Evolutionary conservation across 441 rosid species (phyloP).

Genomic region (Gossypium armourianum): DNA sequence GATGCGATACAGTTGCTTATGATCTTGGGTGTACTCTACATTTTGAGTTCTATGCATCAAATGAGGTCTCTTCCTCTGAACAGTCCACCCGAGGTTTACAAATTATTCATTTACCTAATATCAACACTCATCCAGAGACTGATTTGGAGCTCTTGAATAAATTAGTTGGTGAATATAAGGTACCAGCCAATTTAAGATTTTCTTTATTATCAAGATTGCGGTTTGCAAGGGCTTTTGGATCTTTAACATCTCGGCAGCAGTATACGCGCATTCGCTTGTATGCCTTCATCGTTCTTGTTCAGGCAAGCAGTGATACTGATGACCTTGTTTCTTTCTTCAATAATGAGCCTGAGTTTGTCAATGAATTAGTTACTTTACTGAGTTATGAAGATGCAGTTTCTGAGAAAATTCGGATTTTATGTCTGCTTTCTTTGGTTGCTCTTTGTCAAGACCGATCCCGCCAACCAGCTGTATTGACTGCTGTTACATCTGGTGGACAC

Average conservation of each 20-base stretch:
- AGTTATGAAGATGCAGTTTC: constrained; percentile 77
- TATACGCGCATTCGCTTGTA: constrained; percentile 81
- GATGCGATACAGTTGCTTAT: constrained; percentile 56
- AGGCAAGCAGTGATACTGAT: constrained; percentile 68
- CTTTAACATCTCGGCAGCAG: constrained; percentile 64
- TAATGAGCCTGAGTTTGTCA: constrained; percentile 87
- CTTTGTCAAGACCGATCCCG: constrained; percentile 89
- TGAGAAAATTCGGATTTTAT: constrained; percentile 66
- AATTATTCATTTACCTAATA: constrained; percentile 60
- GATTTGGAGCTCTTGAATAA: constrained; percentile 73
- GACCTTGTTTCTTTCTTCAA: constrained; percentile 72
- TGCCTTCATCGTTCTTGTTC: constrained; percentile 86
- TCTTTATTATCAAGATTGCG: constrained; percentile 71
- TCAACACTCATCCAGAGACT: constrained; percentile 39
- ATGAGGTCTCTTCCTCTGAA: constrained; percentile 30
- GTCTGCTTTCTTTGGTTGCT: constrained; percentile 75
- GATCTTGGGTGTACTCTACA: constrained; percentile 86
- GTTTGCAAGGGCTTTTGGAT: constrained; percentile 80
- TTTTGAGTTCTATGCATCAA: constrained; percentile 76
- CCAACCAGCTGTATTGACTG: constrained; percentile 65
- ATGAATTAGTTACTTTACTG: constrained; percentile 68
- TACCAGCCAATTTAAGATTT: constrained; percentile 74
- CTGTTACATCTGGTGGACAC: constrained; percentile 86
- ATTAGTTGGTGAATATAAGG: constrained; percentile 59
- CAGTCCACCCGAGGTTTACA: constrained; percentile 51